Percentiles rank a stretch among this genome's conserved stretches.
These are phyloP conservation scores for Diaporthe citrichinensis DNA, from an alignment of 2,329 filamentous ascomycete genomes.

Conservation along the genomic window DNA sequence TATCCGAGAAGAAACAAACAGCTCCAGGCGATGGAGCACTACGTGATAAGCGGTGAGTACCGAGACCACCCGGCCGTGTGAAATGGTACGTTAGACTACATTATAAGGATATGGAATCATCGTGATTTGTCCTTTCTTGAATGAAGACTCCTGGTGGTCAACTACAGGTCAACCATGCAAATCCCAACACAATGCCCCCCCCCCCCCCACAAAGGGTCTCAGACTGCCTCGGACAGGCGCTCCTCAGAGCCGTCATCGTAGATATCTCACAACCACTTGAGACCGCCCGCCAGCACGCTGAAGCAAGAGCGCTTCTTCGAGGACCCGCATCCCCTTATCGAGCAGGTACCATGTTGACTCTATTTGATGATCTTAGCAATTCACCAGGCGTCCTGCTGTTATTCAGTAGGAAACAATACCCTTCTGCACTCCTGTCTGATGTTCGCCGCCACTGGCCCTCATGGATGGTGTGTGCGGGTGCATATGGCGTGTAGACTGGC, in stretches of 20 bases:
- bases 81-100: too few species aligned
- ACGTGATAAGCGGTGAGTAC: background rate
- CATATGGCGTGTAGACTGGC: background rate
- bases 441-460: background rate
- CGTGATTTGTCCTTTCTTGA: too few species aligned
- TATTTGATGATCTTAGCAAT: too few species aligned
- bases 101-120: too few species aligned
- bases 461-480: background rate
- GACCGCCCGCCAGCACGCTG: too few species aligned
- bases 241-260: background rate
- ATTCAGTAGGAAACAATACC: background rate
- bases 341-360: background rate
- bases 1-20: background rate
- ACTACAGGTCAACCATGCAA: too few species aligned
- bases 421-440: background rate
- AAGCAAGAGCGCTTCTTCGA: too few species aligned
- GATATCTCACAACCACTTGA: background rate
- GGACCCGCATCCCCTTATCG: background rate
- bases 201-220: too few species aligned
- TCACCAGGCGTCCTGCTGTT: background rate
- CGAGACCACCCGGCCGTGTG: too few species aligned
- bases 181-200: too few species aligned
- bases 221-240: slow-evolving; percentile 5
- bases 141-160: too few species aligned
- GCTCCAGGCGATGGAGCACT: background rate